Evolutionary conservation across 345 rosid species (phyloP).

Genomic region (Citrus cavaleriei): DNA sequence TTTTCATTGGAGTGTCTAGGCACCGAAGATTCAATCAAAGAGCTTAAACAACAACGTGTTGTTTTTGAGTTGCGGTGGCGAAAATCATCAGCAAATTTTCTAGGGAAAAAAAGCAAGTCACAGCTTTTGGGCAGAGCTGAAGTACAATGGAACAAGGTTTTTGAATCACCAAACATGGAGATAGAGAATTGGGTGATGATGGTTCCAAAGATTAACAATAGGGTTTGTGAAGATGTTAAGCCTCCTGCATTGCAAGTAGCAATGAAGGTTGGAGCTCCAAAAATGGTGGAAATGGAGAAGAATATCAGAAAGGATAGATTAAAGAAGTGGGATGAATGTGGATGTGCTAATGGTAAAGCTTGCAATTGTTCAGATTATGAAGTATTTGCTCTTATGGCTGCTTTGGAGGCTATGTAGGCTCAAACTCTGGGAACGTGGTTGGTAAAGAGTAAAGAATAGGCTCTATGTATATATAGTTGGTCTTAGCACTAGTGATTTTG

Average conservation of each 20-base stretch:
- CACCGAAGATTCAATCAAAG: conserved; percentile 37
- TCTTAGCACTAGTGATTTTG: not conserved
- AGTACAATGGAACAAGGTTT: conserved; percentile 38
- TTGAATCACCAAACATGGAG: conserved; percentile 48
- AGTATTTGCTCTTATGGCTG: conserved; percentile 38
- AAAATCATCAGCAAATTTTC: conserved; percentile 20
- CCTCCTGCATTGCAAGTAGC: conserved; percentile 43
- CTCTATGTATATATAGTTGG: not conserved
- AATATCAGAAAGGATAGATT: conserved; percentile 13
- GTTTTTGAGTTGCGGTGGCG: conserved; percentile 63
- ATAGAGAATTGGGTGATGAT: conserved; percentile 44
- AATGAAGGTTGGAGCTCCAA: conserved; percentile 26
- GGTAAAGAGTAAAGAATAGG: not conserved
- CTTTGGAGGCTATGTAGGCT: conserved; percentile 41
- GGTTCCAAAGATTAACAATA: conserved; percentile 5
- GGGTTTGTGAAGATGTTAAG: conserved; percentile 21
- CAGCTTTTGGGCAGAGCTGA: conserved; percentile 59
- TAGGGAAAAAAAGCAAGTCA: conserved; percentile 43
- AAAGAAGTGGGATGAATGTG: conserved; percentile 25
- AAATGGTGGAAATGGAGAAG: not conserved
- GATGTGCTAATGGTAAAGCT: conserved; percentile 20
- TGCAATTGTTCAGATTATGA: conserved; percentile 38
- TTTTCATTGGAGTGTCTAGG: conserved; percentile 63
- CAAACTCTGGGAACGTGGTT: not conserved
- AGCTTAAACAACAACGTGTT: conserved; percentile 42